phyloP scores from a whole-genome alignment of 768 basidiomycete genomes.

The Tephrocybe sp. region DNA sequence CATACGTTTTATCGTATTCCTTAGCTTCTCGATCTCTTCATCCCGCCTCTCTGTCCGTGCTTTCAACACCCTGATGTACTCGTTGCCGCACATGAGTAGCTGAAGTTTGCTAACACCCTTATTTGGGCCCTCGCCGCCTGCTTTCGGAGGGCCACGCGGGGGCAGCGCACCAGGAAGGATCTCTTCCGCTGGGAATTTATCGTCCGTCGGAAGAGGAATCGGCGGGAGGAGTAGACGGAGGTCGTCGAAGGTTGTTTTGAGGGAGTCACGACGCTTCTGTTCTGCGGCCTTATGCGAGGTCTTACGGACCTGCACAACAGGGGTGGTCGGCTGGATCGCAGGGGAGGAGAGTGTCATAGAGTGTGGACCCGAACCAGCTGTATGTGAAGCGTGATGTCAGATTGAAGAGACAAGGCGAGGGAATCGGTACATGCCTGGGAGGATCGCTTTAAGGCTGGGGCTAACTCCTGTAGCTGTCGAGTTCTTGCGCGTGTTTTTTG shows the following conservation, averaged over 20 bases:
- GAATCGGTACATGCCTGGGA: conserved; percentile 55
- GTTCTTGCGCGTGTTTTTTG: conserved; percentile 28
- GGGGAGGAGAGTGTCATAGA: conserved; percentile 10
- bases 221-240: conserved; percentile 83
- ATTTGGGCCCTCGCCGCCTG: conserved; percentile 88
- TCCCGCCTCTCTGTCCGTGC: conserved; percentile 79
- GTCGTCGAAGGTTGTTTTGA: conserved; percentile 92
- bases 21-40: conserved; percentile 66
- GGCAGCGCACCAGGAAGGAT: conserved; percentile 86
- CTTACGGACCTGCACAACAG: conserved; percentile 53
- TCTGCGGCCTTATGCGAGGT: conserved; percentile 95
- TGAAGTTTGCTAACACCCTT: conserved; percentile 94
- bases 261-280: conserved; percentile 94
- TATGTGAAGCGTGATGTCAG: neutral
- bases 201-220: conserved; percentile 79
- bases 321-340: conserved; percentile 8
- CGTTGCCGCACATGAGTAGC: conserved; percentile 87
- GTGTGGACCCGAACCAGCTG: conserved; percentile 23
- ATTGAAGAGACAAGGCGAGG: neutral
- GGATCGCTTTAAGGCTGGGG: conserved; percentile 67
- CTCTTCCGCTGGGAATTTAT: conserved; percentile 68
- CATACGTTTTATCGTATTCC: conserved; percentile 66
- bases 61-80: conserved; percentile 78
- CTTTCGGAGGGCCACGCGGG: conserved; percentile 85
- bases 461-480: conserved; percentile 35